A percentile compares a stretch with the other conserved stretches of the same genome.
These are phyloP conservation scores for Pichia sp. DNA, from an alignment of 1,139 yeast species.

Conservation along the genomic window DNA sequence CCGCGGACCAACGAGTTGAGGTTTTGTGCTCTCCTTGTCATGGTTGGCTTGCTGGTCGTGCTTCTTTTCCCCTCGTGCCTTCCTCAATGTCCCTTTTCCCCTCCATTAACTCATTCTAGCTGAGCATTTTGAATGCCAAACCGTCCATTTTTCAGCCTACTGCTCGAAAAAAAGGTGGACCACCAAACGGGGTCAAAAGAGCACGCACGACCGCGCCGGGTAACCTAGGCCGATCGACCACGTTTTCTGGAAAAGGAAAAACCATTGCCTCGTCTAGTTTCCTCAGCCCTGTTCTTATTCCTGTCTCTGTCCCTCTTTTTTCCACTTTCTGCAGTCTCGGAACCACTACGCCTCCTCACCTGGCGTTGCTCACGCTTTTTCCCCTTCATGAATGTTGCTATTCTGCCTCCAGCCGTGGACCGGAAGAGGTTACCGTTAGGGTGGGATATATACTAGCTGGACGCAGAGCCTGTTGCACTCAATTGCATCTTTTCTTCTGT, in stretches of 20 bases:
- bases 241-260: not conserved
- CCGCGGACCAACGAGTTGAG: conserved; percentile 31
- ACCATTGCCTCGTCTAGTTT: not conserved
- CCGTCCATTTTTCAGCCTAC: not conserved
- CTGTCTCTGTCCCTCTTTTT: not conserved
- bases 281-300: not conserved
- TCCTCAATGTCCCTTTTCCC: not conserved
- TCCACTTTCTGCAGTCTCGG: not conserved
- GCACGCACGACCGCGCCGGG: not conserved
- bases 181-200: not conserved
- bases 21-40: conserved; percentile 30
- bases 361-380: not conserved
- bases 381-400: not conserved
- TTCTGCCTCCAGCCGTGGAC: not conserved
- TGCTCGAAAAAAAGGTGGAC: not conserved
- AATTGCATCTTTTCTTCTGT: not conserved
- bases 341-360: not conserved
- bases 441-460: not conserved
- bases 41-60: conserved; percentile 4
- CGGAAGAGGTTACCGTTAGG: not conserved
- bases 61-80: not conserved
- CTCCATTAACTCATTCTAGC: not conserved
- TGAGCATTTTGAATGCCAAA: not conserved
- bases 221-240: conserved; percentile 1
- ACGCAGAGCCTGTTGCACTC: not conserved